A percentile compares a stretch with the other conserved stretches of the same genome.
Evolutionary conservation across 2,329 filamentous ascomycete species (phyloP).

Genomic region (Thermomyces lanuginosus): DNA sequence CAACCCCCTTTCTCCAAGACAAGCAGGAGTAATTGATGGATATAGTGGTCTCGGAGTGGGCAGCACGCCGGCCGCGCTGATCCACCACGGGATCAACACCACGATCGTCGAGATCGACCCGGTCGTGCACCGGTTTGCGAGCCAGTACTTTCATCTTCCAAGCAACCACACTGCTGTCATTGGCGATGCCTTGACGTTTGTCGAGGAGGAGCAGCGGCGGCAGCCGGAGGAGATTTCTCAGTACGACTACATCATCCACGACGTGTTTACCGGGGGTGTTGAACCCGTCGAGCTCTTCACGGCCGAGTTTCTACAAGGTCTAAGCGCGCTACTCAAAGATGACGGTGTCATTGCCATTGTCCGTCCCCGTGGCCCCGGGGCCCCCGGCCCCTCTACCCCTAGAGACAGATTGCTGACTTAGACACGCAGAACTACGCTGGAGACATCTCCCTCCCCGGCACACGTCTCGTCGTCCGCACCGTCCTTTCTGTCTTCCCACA

Average conservation of each 20-base stretch:
- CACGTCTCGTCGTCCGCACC: slow-evolving; percentile 64
- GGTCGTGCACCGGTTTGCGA: slow-evolving; percentile 67
- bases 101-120: slow-evolving; percentile 93
- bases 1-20: neutral
- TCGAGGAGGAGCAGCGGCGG: slow-evolving; percentile 34
- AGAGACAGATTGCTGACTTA: slow-evolving; percentile 7
- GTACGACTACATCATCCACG: slow-evolving; percentile 91
- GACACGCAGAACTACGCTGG: slow-evolving; percentile 71
- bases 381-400: too few species aligned
- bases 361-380: too few species aligned
- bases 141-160: slow-evolving; percentile 65
- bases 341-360: slow-evolving; percentile 79
- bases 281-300: slow-evolving; percentile 85
- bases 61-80: slow-evolving; percentile 72
- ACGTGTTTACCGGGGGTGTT: slow-evolving; percentile 92
- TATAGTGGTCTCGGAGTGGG: slow-evolving; percentile 74
- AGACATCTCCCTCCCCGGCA: slow-evolving; percentile 60
- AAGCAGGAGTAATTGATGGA: too few species aligned
- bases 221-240: slow-evolving; percentile 30
- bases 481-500: slow-evolving; percentile 69
- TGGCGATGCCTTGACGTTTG: slow-evolving; percentile 62
- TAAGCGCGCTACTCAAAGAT: slow-evolving; percentile 54
- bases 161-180: slow-evolving; percentile 64
- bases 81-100: slow-evolving; percentile 76
- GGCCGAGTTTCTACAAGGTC: slow-evolving; percentile 57